Conservation (phyloP, 1,284 basidiomycete genomes). For the Rhodotorula sp. region DNA sequence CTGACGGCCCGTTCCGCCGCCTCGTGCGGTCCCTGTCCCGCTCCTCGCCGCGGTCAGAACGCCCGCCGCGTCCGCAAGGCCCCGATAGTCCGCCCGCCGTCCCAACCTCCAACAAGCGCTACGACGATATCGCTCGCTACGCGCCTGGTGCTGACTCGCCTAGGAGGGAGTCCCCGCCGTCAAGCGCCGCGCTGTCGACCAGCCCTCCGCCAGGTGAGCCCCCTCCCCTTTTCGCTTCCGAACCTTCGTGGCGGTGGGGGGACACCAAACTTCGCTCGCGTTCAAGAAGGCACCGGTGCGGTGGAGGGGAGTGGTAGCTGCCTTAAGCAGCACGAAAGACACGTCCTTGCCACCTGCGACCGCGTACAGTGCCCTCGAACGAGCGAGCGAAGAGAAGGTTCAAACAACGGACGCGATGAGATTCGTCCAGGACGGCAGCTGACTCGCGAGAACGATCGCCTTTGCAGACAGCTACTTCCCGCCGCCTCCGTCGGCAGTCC, state of each 20-base stretch:
- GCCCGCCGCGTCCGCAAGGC: not conserved
- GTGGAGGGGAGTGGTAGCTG: no score
- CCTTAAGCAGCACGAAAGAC: no score
- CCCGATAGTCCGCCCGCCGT: not conserved
- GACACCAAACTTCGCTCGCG: no score
- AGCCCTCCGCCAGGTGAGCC: slow-evolving; percentile 15
- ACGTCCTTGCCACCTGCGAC: no score
- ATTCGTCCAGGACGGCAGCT: no score
- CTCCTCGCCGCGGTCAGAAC: slow-evolving; percentile 9
- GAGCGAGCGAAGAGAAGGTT: no score
- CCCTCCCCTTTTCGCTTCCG: not conserved
- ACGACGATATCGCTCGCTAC: slow-evolving; percentile 1
- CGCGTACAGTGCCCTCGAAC: no score
- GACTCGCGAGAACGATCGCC: no score
- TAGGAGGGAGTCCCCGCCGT: not conserved
- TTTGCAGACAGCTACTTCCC: slow-evolving; percentile 39
- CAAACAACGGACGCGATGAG: no score
- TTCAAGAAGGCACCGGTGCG: no score
- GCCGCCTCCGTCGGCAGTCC: slow-evolving; percentile 21
- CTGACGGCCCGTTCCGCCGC: slow-evolving; percentile 21
- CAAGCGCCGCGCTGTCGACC: not conserved
- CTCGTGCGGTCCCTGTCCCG: slow-evolving; percentile 24
- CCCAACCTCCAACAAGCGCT: not conserved
- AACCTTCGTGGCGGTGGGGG: not conserved
- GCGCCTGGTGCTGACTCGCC: not conserved